Evolutionary conservation across 2,329 filamentous ascomycete genomes (phyloP), one percentile per base, ranked within the genome.

Genomic region (Stemphylium vesicarium): DNA sequence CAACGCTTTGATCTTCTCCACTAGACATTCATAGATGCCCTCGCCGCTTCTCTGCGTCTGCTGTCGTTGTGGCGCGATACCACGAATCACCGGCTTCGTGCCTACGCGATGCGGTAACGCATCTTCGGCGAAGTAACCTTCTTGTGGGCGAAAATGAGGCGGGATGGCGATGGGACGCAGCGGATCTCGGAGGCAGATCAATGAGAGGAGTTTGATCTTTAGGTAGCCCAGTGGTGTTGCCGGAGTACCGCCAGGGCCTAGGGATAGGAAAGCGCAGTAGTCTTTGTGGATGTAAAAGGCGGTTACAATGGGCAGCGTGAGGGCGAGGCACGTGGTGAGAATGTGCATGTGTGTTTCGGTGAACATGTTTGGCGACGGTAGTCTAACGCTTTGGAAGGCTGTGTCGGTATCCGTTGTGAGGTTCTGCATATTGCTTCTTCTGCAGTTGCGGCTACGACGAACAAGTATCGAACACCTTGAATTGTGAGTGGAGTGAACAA

Each of bases 61-160:
- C 75, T 96, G 91, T 2, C 91, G 84, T 68, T 96, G 91, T 0
- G 91, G 91, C 1, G 91, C 91, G 53, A 96, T 91, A 43, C 91
- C 91, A 36, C 81, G 84, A 9, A 93, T 88, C 2, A 76, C 71
- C 1, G 91, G 92, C 1, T 90, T 84, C 1, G 82, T 79, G 0
- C 88, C 88, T 3, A 75, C 69, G 0, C 91, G 86, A 52, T 81
- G 81, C 1, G 88, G 86, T 0, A 95, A 80, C 1, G 63, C 47
- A n/a, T 43, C 18, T 16, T 44, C 15, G 29, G 56, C 41, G 8
- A 95, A 82, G 65, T 89, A 84, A 10, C 90, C 89, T 1, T 70
- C 67, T 12, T 81, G 73, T 0, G 87, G 85, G 12, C 81, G 77
- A 32, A 83, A 79, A 24, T 79, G 72, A 2, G 80, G 75, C 4